Percentiles rank a stretch among this genome's conserved stretches.
phyloP scores from a whole-genome alignment of 1,284 basidiomycete species.

The Sutorius eximius region DNA sequence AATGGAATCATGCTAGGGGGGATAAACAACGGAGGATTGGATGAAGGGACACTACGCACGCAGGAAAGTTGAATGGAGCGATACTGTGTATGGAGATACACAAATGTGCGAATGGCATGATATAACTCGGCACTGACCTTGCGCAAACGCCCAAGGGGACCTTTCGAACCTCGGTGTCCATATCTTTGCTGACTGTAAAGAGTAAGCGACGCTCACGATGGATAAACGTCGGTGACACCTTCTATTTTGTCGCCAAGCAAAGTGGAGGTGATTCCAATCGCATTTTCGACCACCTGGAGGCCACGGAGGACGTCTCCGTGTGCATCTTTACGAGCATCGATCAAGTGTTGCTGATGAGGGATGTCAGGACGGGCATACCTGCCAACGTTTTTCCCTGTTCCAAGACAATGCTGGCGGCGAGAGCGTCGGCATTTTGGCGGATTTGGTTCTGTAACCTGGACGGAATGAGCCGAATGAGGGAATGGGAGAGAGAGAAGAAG shows the following conservation, averaged over 20 bases:
- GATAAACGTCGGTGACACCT: slow-evolving; percentile 42
- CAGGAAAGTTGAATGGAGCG: slow-evolving; percentile 92
- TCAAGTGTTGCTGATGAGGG: not conserved
- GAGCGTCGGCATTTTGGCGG: slow-evolving; percentile 73
- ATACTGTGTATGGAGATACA: slow-evolving; percentile 50
- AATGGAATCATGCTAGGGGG: slow-evolving; percentile 87
- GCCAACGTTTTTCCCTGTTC: slow-evolving; percentile 91
- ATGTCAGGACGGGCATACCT: slow-evolving; percentile 44
- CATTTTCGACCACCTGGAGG: slow-evolving; percentile 91
- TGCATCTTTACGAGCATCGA: slow-evolving; percentile 60
- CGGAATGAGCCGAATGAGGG: slow-evolving; percentile 1
- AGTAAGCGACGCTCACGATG: slow-evolving; percentile 2
- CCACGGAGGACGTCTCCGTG: slow-evolving; percentile 94
- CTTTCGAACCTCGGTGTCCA: slow-evolving; percentile 90
- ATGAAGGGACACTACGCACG: slow-evolving; percentile 48
- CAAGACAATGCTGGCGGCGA: slow-evolving; percentile 77
- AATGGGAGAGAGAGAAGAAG: not conserved
- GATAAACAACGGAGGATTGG: slow-evolving; percentile 11
- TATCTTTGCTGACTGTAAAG: slow-evolving; percentile 82
- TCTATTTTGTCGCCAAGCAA: slow-evolving; percentile 91
- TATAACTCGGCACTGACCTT: slow-evolving; percentile 42
- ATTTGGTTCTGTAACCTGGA: slow-evolving; percentile 77
- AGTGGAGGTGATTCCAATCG: slow-evolving; percentile 80
- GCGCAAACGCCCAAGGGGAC: slow-evolving; percentile 80
- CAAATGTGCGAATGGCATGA: slow-evolving; percentile 5